Evolutionary conservation across 2,329 filamentous ascomycete species (phyloP), one percentile per base, ranked within the genome.

Genomic region (Cadophora malorum): DNA sequence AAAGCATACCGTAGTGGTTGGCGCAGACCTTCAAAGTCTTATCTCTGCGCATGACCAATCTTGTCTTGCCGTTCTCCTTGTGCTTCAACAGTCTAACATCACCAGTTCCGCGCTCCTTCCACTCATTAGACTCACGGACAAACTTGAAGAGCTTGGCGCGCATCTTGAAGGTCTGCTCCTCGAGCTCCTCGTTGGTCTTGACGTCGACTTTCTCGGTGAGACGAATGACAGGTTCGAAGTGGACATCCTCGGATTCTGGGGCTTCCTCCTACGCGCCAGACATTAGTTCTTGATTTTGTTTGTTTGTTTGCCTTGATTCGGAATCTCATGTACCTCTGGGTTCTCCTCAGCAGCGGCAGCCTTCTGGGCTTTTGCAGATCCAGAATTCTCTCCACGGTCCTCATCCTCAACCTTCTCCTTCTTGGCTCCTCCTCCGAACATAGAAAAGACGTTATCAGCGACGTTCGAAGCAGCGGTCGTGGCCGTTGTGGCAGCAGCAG

Each of bases 1-100:
- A 25, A 62, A 61, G 84, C 91, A 78, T 90, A 97, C 94, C 91
- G 84, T 99, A 99, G 88, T 99, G 96, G 87, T 99, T 99, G 80
- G 96, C 96, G 90, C 96, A 99, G 83, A 99, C 96, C 88, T 99
- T 99, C 84, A 98, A 90, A 70, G 96, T 99, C 93, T 98, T 98
- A 86, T 99, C 96, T 80, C 96, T 89, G 81, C 96, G 92, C 96
- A 99, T 99, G 76, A 99, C 96, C 77, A 99, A 86, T 76, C 96
- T 90, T 68, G 94, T 97, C 91, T 98, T 98, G 83, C 91, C 90
- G 81, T 97, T 97, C 86, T 97, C 94, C 88, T 94, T 96, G 87
- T 99, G 96, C 90, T 97, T 98, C 79, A 99, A 86, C 81, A 99
- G 87, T 79, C 95, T 90, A 72, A 98, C 94, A 78, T 98, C 95